Evolutionary conservation across 2,329 filamentous ascomycete species (phyloP).

Genomic region (Verticillium isaacii): DNA sequence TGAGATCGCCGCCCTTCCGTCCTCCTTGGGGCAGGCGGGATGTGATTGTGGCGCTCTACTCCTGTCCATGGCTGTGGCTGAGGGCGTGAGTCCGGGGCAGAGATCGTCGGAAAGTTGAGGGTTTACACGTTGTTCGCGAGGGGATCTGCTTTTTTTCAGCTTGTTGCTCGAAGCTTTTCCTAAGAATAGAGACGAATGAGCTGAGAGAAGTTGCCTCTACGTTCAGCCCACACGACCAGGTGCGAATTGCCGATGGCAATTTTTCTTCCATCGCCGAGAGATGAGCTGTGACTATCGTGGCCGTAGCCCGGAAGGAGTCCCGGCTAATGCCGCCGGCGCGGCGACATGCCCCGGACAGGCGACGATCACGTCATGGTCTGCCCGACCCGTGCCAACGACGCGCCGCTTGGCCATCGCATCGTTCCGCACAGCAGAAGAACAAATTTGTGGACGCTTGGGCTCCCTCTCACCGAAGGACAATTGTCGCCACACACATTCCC

Average conservation of each 20-base stretch:
- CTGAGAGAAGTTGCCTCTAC: not conserved
- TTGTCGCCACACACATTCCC: not conserved
- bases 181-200: not conserved
- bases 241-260: too few species aligned
- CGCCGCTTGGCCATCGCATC: not conserved
- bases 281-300: too few species aligned
- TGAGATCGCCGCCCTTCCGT: not conserved
- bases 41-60: not conserved
- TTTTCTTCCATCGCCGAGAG: too few species aligned
- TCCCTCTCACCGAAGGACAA: not conserved
- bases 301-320: not conserved
- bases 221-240: not conserved
- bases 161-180: not conserved
- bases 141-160: not conserved
- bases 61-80: not conserved
- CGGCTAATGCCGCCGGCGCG: not conserved
- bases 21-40: not conserved
- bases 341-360: not conserved
- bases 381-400: not conserved
- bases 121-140: not conserved
- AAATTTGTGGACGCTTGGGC: not conserved
- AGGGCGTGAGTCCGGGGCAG: not conserved
- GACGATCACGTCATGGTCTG: not conserved
- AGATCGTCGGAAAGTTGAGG: not conserved
- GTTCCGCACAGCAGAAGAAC: too few species aligned